Evolutionary conservation across 768 basidiomycete species (phyloP), one percentile per base, ranked within the genome.

Genomic region (Leccinum rimulosum): DNA sequence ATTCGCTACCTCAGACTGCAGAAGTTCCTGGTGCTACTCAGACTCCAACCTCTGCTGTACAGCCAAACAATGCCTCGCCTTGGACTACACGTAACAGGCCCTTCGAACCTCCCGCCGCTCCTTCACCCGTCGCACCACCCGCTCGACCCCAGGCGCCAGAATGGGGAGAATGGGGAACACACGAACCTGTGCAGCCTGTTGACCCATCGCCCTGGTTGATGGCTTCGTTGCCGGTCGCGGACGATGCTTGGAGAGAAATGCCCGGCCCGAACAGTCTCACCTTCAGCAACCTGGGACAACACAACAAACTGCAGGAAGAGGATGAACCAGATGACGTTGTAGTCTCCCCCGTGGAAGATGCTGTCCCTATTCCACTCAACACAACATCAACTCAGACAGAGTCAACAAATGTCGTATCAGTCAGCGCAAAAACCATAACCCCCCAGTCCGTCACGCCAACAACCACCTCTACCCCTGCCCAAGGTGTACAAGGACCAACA

Each of bases 181-280:
- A 69, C 36, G 69, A 71, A 59, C 52, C 61, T 1, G n/a, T 54
- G 14, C 60, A 62, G 12, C 56, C 65, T 55, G 54, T 61, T 33
- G 80, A 85, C 15, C 75, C 80, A 52, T 83, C 86, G 2, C 80
- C 84, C 4, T 88, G 87, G 87, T 68, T 78, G 50, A 70, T 75
- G 52, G 75, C 82, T 11, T 80, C 82, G 5, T 76, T 84, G 55
- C 76, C 76, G 25, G 66, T 68, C 36, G 69, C 76, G 0, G 79
- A 82, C 36, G 81, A 82, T 17, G 74, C 68, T 51, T 86, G 84
- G 85, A 70, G 68, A 38, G 70, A 75, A 49, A 57, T 66, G 19
- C 75, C 76, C 2, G 77, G 76, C 15, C 75, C 80, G 11, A 77
- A 79, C 60, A 83, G 82, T 59, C 75, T 87, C 19, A 84, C 86